Evolutionary conservation across 2,329 filamentous ascomycete species (phyloP), one percentile per base, ranked within the genome.

Genomic region (Claviceps humidiphila): DNA sequence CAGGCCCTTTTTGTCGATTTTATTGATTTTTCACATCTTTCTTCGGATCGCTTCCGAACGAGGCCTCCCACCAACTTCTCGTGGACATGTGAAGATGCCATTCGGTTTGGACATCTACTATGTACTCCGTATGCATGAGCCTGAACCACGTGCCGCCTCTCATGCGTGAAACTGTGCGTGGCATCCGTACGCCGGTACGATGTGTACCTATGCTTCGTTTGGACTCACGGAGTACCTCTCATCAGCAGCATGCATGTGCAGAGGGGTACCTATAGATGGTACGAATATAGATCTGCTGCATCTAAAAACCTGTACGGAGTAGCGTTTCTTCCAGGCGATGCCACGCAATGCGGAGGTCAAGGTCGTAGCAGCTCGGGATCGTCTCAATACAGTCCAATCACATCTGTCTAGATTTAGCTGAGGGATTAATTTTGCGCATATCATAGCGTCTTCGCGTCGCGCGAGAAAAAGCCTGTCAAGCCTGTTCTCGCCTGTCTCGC

Each of bases 1-100:
- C 51, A 49, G 26, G 47, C 47, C 39, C 45, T 38, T 11, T 38
- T 22, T 38, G 22, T 38, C 9, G 14, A 22, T 8, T 5, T 48
- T 5, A 16, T 48, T 14, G 38, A 4, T 2, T 16, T 22, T 30
- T 30, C 24, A 24, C 8, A 14, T 22, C 16, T 22, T 38, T 43
- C 42, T 46, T 53, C 51, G 51, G 53, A 51, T 55, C 51, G 53
- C 42, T 52, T 38, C 53, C 53, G 53, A 53, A 44, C 51, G 47
- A 50, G 53, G 52, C 49, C 49, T 54, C 49, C 52, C 46, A 50
- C 22, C 42, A 44, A 22, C 30, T 34, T 34, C 30, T 34, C n/a
- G 40, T 17, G 8, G 14, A 17, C 40, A 41, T 41, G 16, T 17
- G 16, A 17, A 41, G 8, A 41, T 41, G 8, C 40, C 14, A 17